These are phyloP conservation scores for Thinopyrum elongatum DNA, from an alignment of 176 grass and related monocot species.

Conservation along the genomic window DNA sequence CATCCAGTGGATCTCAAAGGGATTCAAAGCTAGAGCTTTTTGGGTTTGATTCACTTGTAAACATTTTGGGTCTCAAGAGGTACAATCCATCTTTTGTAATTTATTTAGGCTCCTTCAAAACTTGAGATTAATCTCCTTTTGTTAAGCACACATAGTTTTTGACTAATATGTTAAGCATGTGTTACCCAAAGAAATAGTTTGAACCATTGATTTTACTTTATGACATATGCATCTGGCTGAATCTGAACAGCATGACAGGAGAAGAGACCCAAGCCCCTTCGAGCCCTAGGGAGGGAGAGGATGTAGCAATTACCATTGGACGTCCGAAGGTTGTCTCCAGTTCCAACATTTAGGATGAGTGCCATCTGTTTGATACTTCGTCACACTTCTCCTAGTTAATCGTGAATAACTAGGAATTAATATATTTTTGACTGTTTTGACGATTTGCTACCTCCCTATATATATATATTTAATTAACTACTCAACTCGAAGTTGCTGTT, in stretches of 20 bases:
- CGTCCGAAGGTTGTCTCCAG: conserved; percentile 53
- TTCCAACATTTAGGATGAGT: conserved; percentile 11
- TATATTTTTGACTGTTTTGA: neutral
- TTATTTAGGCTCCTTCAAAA: neutral
- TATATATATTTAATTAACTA: neutral
- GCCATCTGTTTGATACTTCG: neutral
- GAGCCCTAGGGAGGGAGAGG: conserved; percentile 88
- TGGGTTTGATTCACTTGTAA: conserved; percentile 98
- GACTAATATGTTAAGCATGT: neutral
- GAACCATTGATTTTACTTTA: conserved; percentile 24
- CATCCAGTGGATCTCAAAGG: conserved; percentile 41
- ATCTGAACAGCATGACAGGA: conserved; percentile 91
- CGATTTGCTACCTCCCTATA: neutral
- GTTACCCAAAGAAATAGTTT: conserved; percentile 8
- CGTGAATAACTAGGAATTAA: conserved; percentile 11
- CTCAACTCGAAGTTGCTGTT: neutral
- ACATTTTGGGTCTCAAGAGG: conserved; percentile 97
- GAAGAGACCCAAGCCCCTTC: conserved; percentile 78
- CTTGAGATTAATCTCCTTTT: neutral
- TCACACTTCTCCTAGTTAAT: neutral
- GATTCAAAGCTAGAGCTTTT: conserved; percentile 97
- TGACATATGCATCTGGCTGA: conserved; percentile 47
- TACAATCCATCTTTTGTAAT: conserved; percentile 29
- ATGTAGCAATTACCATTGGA: conserved; percentile 81
- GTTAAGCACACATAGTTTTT: conserved; percentile 17